A percentile compares a stretch with the other conserved stretches of the same genome.
Conservation (phyloP, 805 yeast genomes). For the Schwanniomyces vanrijiae region DNA sequence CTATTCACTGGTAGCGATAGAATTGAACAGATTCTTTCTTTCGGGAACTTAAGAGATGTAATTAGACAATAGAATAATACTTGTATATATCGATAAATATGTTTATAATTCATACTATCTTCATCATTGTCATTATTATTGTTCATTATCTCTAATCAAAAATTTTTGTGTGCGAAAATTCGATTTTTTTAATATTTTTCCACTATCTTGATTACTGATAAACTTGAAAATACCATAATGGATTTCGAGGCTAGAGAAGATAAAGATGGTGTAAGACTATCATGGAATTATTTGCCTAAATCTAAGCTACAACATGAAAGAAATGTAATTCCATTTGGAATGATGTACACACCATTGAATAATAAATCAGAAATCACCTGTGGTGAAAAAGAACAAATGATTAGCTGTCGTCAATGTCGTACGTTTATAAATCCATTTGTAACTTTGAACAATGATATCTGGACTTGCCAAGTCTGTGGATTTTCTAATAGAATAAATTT, state of each 20-base stretch:
- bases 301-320: slow-evolving; percentile 53
- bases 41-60: slow-evolving; percentile 75
- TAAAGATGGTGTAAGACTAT: slow-evolving; percentile 67
- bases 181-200: neutral
- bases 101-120: neutral
- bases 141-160: neutral
- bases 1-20: slow-evolving; percentile 60
- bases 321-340: slow-evolving; percentile 54
- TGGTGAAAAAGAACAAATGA: slow-evolving; percentile 37
- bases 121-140: neutral
- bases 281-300: slow-evolving; percentile 68
- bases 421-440: slow-evolving; percentile 56
- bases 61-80: slow-evolving; percentile 46
- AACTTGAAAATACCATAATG: slow-evolving; percentile 18
- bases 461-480: slow-evolving; percentile 62
- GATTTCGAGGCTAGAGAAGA: slow-evolving; percentile 63
- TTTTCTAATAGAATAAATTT: slow-evolving; percentile 38
- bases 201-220: neutral
- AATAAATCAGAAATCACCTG: slow-evolving; percentile 38
- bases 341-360: slow-evolving; percentile 60
- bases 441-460: slow-evolving; percentile 32
- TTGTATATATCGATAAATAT: slow-evolving; percentile 1
- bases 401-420: slow-evolving; percentile 53
- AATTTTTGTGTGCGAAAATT: neutral
- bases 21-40: slow-evolving; percentile 73